Conservation (phyloP, 2,329 filamentous ascomycete species). For the Exophiala calicioides region DNA sequence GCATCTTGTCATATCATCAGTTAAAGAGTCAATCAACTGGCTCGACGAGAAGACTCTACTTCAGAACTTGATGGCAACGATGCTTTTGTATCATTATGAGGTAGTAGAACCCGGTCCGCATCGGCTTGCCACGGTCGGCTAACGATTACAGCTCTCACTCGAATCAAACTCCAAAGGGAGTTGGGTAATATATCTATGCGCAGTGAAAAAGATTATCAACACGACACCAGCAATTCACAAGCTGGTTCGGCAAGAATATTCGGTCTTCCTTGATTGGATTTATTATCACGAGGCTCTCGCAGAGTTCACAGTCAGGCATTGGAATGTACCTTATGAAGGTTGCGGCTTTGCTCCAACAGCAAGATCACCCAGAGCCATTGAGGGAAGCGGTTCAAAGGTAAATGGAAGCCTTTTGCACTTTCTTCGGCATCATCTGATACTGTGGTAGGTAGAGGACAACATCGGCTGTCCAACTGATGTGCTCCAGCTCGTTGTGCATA, state of each 20-base stretch:
- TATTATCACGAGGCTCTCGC: constrained; percentile 24
- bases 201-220: constrained; percentile 23
- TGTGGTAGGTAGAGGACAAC: constrained; percentile 16
- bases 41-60: constrained; percentile 27
- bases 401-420: constrained; percentile 11
- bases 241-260: constrained; percentile 24
- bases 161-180: constrained; percentile 22
- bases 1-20: constrained; percentile 20
- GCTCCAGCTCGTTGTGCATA: constrained; percentile 20
- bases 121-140: constrained; percentile 10
- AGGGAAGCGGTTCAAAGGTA: constrained; percentile 14
- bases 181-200: constrained; percentile 23
- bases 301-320: constrained; percentile 25
- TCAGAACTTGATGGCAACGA: constrained; percentile 26
- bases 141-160: constrained; percentile 22
- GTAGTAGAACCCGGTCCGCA: constrained; percentile 9
- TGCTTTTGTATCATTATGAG: constrained; percentile 28
- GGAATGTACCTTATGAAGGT: constrained; percentile 23
- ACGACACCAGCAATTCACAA: constrained; percentile 19
- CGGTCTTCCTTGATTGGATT: constrained; percentile 25
- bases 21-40: constrained; percentile 23
- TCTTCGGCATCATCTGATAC: constrained; percentile 13
- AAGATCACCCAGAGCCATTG: constrained; percentile 18
- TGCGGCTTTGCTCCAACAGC: constrained; percentile 15
- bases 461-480: constrained; percentile 23